A percentile compares a stretch with the other conserved stretches of the same genome.
Conservation (phyloP, 768 basidiomycete species). For the Hysterangium stoloniferum region DNA sequence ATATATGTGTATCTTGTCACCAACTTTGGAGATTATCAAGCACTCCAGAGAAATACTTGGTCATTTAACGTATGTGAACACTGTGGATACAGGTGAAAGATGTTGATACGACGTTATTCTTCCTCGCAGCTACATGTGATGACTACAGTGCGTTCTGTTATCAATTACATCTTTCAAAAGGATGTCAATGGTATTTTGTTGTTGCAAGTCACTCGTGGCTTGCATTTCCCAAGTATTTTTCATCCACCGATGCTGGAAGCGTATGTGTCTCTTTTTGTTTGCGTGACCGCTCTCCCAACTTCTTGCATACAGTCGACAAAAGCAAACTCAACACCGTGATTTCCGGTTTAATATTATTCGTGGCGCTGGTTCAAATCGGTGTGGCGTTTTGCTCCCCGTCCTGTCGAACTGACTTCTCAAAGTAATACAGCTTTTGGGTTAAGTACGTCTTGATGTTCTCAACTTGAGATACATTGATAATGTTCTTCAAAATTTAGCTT, state of each 20-base stretch:
- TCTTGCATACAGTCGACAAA: background rate
- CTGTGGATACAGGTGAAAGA: background rate
- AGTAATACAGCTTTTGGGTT: background rate
- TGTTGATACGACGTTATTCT: background rate
- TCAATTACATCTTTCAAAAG: background rate
- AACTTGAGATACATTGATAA: background rate
- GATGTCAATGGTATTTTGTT: background rate
- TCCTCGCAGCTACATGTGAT: background rate
- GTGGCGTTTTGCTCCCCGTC: background rate
- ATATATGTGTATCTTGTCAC: background rate
- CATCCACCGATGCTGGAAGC: background rate
- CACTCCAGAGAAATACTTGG: background rate
- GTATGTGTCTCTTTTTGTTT: background rate
- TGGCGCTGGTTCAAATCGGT: background rate
- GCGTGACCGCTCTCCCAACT: background rate
- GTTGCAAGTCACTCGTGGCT: background rate
- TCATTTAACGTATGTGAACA: background rate
- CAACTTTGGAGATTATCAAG: background rate
- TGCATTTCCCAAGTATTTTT: background rate
- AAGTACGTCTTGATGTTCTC: background rate
- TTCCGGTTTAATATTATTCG: background rate
- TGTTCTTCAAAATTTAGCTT: background rate
- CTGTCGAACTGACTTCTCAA: background rate
- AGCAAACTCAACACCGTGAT: background rate
- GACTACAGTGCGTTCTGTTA: background rate